Percentiles rank a stretch among this genome's conserved stretches.
Evolutionary conservation across 441 rosid species (phyloP).

Genomic region (Gossypium gossypioides): DNA sequence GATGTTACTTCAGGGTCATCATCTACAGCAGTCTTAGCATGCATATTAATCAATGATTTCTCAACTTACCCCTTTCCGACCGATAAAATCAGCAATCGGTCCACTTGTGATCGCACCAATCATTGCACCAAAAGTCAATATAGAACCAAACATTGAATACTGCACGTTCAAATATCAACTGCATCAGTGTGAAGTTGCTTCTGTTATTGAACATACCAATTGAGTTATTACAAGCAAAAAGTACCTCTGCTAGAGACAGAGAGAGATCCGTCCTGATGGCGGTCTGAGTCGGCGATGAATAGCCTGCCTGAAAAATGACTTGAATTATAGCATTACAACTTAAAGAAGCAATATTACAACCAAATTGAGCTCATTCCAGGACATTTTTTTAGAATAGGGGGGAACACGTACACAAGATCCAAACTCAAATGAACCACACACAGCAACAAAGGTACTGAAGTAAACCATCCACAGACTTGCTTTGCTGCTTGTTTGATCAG

Average conservation of each 20-base stretch:
- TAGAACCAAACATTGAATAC: constrained; percentile 86
- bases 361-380: not conserved
- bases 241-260: constrained; percentile 55
- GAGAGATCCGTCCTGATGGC: constrained; percentile 51
- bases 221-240: not conserved
- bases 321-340: not conserved
- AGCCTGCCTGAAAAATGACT: constrained; percentile 61
- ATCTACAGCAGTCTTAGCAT: not conserved
- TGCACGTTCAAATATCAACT: constrained; percentile 23
- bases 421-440: constrained; percentile 77
- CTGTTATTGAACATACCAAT: not conserved
- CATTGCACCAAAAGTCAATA: constrained; percentile 91
- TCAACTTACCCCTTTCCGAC: constrained; percentile 74
- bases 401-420: constrained; percentile 70
- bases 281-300: constrained; percentile 59
- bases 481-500: constrained; percentile 17
- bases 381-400: not conserved
- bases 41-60: not conserved
- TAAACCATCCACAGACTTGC: constrained; percentile 64
- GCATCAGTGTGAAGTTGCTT: constrained; percentile 6
- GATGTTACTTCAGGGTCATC: constrained; percentile 9
- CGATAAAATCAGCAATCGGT: constrained; percentile 62
- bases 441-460: constrained; percentile 68
- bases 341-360: not conserved
- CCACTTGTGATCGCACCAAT: constrained; percentile 89